These are phyloP conservation scores for Boechera stricta DNA, from an alignment of 345 rosid genomes.

Conservation along the genomic window DNA sequence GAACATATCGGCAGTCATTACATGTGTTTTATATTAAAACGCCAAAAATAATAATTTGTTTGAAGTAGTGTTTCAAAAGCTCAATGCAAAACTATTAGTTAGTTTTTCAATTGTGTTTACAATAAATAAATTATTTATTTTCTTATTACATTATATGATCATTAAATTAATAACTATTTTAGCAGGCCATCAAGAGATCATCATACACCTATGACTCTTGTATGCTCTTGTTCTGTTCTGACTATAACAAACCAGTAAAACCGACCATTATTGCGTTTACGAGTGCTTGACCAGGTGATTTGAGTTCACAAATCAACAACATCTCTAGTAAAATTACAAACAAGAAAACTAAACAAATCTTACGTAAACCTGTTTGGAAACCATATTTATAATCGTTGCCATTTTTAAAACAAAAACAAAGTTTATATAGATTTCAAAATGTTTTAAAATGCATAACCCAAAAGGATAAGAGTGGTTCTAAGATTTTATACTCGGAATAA, in stretches of 20 bases:
- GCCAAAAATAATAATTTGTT: no score
- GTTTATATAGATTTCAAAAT: background rate
- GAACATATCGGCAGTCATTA: background rate
- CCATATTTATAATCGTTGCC: background rate
- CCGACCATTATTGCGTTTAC: background rate
- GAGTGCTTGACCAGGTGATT: background rate
- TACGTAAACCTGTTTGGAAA: background rate
- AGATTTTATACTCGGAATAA: background rate
- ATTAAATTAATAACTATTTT: no score
- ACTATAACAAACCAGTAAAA: background rate
- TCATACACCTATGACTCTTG: background rate
- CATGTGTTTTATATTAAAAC: no score
- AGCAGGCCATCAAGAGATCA: background rate
- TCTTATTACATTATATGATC: no score
- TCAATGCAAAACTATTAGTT: no score
- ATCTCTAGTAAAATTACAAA: background rate
- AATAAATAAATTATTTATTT: no score
- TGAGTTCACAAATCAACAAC: background rate
- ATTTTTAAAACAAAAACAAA: background rate
- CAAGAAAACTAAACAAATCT: background rate
- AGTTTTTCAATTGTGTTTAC: no score
- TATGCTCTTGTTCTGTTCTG: background rate
- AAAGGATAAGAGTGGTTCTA: conserved; percentile 1
- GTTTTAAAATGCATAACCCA: conserved; percentile 1
- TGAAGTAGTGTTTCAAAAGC: no score